Base-by-base conservation (phyloP, 768 basidiomycete genomes). In the Clavulina sp. region DNA sequence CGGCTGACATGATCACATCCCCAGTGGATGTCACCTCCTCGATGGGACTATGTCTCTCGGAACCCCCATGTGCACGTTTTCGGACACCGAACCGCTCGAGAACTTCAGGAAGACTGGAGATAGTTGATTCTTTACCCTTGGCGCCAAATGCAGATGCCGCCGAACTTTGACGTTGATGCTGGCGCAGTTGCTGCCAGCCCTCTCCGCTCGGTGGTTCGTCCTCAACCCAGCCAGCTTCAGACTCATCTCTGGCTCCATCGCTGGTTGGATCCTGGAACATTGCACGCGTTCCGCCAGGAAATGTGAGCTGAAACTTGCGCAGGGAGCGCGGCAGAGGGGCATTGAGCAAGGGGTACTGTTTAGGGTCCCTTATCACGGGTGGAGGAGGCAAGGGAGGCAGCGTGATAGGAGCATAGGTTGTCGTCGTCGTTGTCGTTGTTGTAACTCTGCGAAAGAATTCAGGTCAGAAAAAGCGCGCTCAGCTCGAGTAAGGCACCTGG, bases 351-450 rank as follows among this genome's bases (percentile, higher is more conserved):
- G 86, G 86, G 60, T 86, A 89, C 51, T 72, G 70, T 66, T 88
- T 87, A 4, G 80, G 73, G 63, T 87, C 81, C 58, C 79, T 81
- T 21, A 84, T 82, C 6, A 77, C 73, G 0, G 73, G 65, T 2
- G 82, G 84, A 2, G 78, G 67, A 5, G 85, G 84, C 2, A 88
- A 65, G 5, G 80, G 66, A 1, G 86, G 86, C 2, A 89, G 63
- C 34, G 77, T 80, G 56, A 89, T 86, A n/a, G 86, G 86, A 51
- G 86, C 81, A 68, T 89, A 87, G 7, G 81, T 78, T 2, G 87
- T 89, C 1, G 86, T 89, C 1, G 87, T 89, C 0, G 84, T 86
- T 1, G 87, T 89, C n/a, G 83, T 88, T 47, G 86, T 89, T 59
- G 85, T 81, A 59, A 89, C 84, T 50, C 86, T 89, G 28, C 49